Percentiles rank a stretch among this genome's conserved stretches.
These are phyloP conservation scores for Sisymbrium altissimum DNA, from an alignment of 345 rosid genomes.

Conservation along the genomic window DNA sequence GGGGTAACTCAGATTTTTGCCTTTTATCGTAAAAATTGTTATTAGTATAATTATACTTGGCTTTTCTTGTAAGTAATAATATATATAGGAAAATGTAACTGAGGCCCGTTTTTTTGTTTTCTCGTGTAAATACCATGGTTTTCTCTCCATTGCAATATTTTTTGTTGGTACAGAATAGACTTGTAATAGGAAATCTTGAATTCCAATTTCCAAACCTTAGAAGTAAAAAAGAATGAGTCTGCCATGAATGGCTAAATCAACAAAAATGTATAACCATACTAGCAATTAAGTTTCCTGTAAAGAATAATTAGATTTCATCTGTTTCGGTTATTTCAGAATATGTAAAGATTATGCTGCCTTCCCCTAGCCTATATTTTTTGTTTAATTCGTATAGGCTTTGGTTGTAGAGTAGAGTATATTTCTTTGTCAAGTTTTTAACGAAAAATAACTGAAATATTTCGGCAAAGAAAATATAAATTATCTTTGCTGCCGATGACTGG, in stretches of 20 bases:
- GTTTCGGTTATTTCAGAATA: neutral
- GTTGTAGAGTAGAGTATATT: neutral
- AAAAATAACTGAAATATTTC: neutral
- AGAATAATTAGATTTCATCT: neutral
- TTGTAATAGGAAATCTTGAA: neutral
- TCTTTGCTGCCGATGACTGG: neutral
- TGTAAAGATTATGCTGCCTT: neutral
- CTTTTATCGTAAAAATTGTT: constrained; percentile 14
- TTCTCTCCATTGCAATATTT: neutral
- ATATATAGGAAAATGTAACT: constrained; percentile 12
- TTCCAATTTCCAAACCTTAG: neutral
- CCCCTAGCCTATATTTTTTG: neutral
- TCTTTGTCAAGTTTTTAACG: neutral
- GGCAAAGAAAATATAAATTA: neutral
- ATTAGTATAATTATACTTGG: neutral
- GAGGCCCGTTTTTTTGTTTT: neutral
- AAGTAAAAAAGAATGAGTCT: too few species aligned
- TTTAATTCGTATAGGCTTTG: neutral
- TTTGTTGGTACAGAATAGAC: neutral
- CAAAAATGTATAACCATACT: neutral
- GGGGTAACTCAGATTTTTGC: constrained; percentile 12
- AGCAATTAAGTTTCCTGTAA: neutral
- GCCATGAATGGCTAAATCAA: too few species aligned
- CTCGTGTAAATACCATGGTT: constrained; percentile 23
- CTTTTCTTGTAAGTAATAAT: constrained; percentile 2